Evolutionary conservation across 768 basidiomycete genomes (phyloP).

Genomic region (Strobilomyces dryophilus): DNA sequence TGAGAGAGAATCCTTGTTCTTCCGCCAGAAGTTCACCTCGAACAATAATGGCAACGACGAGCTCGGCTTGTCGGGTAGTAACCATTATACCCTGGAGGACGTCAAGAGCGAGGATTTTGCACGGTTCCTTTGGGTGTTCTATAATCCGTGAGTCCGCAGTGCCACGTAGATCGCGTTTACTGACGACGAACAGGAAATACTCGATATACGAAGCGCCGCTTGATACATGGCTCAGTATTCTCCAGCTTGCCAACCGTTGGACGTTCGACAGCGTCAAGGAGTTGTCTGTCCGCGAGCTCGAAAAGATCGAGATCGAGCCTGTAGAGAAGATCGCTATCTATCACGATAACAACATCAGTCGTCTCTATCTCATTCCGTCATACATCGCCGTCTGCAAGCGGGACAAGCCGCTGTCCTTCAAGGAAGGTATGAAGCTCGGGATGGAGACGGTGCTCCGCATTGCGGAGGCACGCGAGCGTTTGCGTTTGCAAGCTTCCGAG

Average conservation of each 20-base stretch:
- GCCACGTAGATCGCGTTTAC: neutral
- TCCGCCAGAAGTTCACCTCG: slow-evolving; percentile 34
- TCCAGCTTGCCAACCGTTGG: slow-evolving; percentile 38
- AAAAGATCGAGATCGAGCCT: slow-evolving; percentile 32
- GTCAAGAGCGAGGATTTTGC: slow-evolving; percentile 47
- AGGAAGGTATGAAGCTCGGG: slow-evolving; percentile 42
- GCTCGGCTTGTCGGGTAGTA: slow-evolving; percentile 36
- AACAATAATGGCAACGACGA: slow-evolving; percentile 28
- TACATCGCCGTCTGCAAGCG: slow-evolving; percentile 35
- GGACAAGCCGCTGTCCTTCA: slow-evolving; percentile 32
- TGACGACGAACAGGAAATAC: slow-evolving; percentile 27
- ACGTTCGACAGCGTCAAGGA: slow-evolving; percentile 37
- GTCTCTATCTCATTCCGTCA: slow-evolving; percentile 33
- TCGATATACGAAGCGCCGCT: slow-evolving; percentile 37
- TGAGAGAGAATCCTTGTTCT: slow-evolving; percentile 52
- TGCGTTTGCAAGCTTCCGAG: slow-evolving; percentile 33
- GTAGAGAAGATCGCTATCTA: slow-evolving; percentile 39
- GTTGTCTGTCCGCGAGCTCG: slow-evolving; percentile 37
- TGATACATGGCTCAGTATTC: slow-evolving; percentile 40
- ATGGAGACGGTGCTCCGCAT: slow-evolving; percentile 35
- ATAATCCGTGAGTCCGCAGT: slow-evolving; percentile 47
- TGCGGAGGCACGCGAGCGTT: slow-evolving; percentile 37
- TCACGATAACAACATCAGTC: slow-evolving; percentile 32
- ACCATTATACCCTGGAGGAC: slow-evolving; percentile 43
- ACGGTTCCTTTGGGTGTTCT: slow-evolving; percentile 59